Base-by-base conservation (phyloP, 441 rosid species). In the Brassica balearica region DNA sequence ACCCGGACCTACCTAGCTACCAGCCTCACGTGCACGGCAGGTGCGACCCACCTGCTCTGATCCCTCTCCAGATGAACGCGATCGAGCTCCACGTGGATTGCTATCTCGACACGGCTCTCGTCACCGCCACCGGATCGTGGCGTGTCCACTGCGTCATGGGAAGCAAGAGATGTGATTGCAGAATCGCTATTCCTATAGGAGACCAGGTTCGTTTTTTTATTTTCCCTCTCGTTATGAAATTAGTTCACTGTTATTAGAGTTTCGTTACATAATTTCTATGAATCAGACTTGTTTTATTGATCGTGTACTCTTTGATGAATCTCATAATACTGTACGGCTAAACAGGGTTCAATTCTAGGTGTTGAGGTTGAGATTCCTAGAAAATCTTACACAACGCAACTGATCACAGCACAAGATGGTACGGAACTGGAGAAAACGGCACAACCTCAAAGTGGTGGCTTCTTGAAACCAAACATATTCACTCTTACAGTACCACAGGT, bases 301-400 rank as follows among this genome's bases (percentile, higher is more conserved):
- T 36, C 43, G 8, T 36, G 43, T 36, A 8, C 53, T 46, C 15
- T 46, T 46, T 56, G 68, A 43, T 65, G 74, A 78, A 65, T 88
- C 85, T 88, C 86, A 81, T 66, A 73, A 78, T 70, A 67, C 81
- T 87, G 79, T 85, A 80, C 91, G 93, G 88, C 89, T 94, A 46
- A 91, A 94, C 97, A 96, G 98, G 98, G 98, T 85, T 91, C 98
- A 66, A 84, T 96, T 90, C 93, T 93, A 89, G 95, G 98, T 92
- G 94, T 96, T 56, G 99, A 96, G 79, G 93, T 88, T 69, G 95
- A 86, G 74, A 84, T 86, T 82, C 86, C 89, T 71, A 83, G 88
- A 76, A 91, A 81, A 81, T 80, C 88, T 8, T 96, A 88, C 82
- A 74, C 75, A 29, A 90, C 95, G 4, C 88, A 84, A 23, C 59